Evolutionary conservation across 2,329 filamentous ascomycete genomes (phyloP), one percentile per base, ranked within the genome.

Genomic region (Aspergillus quadrilineatus): DNA sequence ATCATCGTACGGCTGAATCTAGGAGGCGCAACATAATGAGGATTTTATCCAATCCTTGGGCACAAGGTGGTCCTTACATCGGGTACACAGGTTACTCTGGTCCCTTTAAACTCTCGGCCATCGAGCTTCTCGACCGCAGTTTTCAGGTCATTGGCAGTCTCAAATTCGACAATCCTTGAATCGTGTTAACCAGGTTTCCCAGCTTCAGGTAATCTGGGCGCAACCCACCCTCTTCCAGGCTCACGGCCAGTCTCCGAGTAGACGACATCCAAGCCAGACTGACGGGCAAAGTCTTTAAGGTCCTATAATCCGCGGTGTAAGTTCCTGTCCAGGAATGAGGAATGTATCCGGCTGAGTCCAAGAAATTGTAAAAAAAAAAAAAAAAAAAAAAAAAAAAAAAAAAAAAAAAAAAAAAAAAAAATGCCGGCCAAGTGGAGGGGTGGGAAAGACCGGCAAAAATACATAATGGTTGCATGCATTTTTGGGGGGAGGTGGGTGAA

Each of bases 241-340:
- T 96, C 92, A 69, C 93, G 92, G 68, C 88, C 89, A 59, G 95
- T 95, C 79, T 99, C 94, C 64, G 92, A 97, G 76, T 96, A 99
- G 70, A 99, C 94, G 64, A 99, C 94, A 75, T 97, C 94, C 76
- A 96, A 85, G 77, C 92, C 92, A 75, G 93, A 95, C 77, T 95
- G 90, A 73, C 94, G 92, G 61, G 94, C 94, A 79, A 99, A 99
- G 77, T 99, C 94, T 89, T 99, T 99, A 53, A 99, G 87, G 78
- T 99, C 94, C 94, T 99, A 92, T 80, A 86, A 82, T 78, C 85
- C 84, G 85, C 50, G 66, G 84, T 83, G 89, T 94, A 90, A 92
- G 89, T 92, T 79, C 84, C 75, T 79, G 75, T 85, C 82, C 79
- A 80, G 82, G 79, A 64, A 67, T 56, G 63, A 60, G 54, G 57